Evolutionary conservation across 495 filamentous ascomycete species (phyloP), one percentile per base, ranked within the genome.

Genomic region (Friedmanniomyces simplex): DNA sequence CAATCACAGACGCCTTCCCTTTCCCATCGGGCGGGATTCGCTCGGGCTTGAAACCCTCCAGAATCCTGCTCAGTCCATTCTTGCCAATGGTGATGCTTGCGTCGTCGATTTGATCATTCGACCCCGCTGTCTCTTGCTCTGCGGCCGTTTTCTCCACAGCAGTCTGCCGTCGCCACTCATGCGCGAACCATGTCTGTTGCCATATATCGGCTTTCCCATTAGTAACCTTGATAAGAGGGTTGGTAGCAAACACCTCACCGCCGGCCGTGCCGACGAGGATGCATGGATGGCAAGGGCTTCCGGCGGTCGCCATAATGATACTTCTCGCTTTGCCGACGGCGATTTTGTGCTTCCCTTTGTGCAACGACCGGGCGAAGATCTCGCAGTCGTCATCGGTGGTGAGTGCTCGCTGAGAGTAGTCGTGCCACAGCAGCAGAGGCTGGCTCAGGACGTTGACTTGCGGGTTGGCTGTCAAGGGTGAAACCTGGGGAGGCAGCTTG

Each of bases 151-250:
- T 37, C 41, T 54, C 57, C 3, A 37, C 45, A 0, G 24, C 43
- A 4, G 65, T 57, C 16, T 64, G 67, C 8, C 66, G 61, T 18
- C 71, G 71, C 76, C 79, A 86, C 57, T 86, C 82, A 55, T 85
- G 77, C 32, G 67, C 66, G 57, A 86, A 87, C 80, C 83, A 83
- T 2, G 69, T 72, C 58, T 82, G 79, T 61, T 82, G 79, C 67
- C 72, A 84, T 41, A 76, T 72, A 36, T 74, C 71, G 41, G 71
- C 69, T 64, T 81, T 86, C 6, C 66, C 60, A 60, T 81, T 75
- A 43, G 84, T 62, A 2, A 76, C 60, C 49, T 77, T 74, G 11
- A 77, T 70, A 24, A 85, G 56, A 0, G 84, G 81, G 62, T 84
- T 87, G 2, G 71, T 73, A 11, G 74, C 76, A 14, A 72, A 52